Evolutionary conservation across 371 early-diverging fungal species (phyloP), one percentile per base, ranked within the genome.

Genomic region (Amoeboaphelidium protococcarum): DNA sequence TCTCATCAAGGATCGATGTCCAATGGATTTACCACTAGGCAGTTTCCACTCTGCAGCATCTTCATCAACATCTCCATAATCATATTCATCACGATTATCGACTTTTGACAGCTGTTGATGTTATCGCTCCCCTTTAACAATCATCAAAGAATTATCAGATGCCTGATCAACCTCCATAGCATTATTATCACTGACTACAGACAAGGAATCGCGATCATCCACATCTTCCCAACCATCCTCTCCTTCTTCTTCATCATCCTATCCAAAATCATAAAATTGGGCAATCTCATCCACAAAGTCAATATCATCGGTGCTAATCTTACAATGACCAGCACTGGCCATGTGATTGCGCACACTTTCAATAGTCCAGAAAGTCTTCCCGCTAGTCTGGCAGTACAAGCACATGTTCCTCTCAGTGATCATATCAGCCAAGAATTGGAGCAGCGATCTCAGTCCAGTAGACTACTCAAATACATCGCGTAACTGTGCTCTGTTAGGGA

Each of bases 401-500:
- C 96, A 96, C 6, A 82, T 72, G 61, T 90, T 88, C 55, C 77
- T 86, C 12, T 87, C 73, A 4, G 81, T 69, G 51, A 96, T 65
- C 62, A 92, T 94, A 57, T 92, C 90, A 23, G 79, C 90, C 40
- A 96, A 64, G 56, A 88, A 90, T 50, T 64, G 67, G 50, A 96
- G 64, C 49, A 96, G 58, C 1, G 92, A 95, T 37, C 70, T 69
- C 41, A 87, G 50, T 49, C 92, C 87, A 2, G 76, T 76, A 45
- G 94, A 58, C 54, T 73, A 88, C 57, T 92, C 94, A 31, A 31
- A n/a, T n/a, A n/a, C n/a, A n/a, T n/a, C n/a, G n/a, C n/a, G n/a
- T n/a, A n/a, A n/a, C n/a, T n/a, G n/a, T n/a, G n/a, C n/a, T 41
- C 86, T 67, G 62, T 94, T 89, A 23, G 96, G 96, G 50, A 96